Evolutionary conservation across 148 eudicot genomes (phyloP).

Genomic region (Arbutus unedo): DNA sequence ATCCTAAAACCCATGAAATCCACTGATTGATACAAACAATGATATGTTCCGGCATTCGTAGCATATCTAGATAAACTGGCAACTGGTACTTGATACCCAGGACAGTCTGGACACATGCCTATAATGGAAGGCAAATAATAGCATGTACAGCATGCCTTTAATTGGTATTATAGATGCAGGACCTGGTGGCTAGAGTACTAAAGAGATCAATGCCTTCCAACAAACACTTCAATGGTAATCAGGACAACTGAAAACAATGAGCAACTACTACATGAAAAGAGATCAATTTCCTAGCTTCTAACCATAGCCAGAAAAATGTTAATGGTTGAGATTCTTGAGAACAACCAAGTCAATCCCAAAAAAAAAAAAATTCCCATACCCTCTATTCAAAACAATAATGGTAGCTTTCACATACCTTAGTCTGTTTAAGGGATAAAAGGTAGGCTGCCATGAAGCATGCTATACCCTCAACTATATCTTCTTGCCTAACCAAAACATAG

Average conservation of each 20-base stretch:
- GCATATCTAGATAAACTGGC: background rate
- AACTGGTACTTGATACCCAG: background rate
- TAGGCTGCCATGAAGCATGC: conserved; percentile 97
- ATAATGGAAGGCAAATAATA: background rate
- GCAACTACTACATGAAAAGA: background rate
- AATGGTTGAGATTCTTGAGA: background rate
- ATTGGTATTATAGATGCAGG: background rate
- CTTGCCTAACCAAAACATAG: conserved; percentile 81
- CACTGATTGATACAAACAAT: background rate
- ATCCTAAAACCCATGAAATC: background rate
- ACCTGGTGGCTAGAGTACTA: background rate
- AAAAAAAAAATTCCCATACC: background rate
- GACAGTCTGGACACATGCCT: background rate
- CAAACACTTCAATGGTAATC: background rate
- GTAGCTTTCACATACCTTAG: conserved; percentile 52
- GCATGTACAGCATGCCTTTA: background rate
- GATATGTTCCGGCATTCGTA: background rate
- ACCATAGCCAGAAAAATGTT: background rate
- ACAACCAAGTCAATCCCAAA: background rate
- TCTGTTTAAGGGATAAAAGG: conserved; percentile 70
- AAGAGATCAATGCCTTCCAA: background rate
- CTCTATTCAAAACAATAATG: background rate
- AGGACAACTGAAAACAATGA: background rate
- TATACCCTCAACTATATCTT: conserved; percentile 92
- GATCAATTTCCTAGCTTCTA: background rate